phyloP scores from a whole-genome alignment of 331 rosid genomes.

The Ulmus americana region DNA sequence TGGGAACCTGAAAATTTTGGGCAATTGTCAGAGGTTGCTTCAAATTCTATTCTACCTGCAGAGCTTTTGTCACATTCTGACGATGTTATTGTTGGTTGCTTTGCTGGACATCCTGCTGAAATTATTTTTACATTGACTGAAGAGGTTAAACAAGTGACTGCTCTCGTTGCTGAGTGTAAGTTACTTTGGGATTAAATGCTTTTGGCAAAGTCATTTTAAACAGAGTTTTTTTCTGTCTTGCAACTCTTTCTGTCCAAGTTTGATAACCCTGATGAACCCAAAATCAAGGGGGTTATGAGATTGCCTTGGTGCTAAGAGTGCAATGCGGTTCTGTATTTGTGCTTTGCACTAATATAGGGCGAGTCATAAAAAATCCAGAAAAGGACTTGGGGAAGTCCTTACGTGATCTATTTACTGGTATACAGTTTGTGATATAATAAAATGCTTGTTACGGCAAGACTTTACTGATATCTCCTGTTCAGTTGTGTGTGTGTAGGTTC shows the following conservation, averaged over 20 bases:
- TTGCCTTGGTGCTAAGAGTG: neutral
- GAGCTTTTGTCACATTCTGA: constrained; percentile 44
- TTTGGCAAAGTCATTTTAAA: neutral
- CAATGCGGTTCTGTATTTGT: neutral
- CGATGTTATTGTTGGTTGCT: constrained; percentile 72
- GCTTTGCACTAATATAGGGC: too few relatives aligned
- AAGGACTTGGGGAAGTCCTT: neutral
- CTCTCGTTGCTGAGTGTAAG: constrained; percentile 77
- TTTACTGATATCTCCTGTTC: neutral
- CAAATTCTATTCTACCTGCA: constrained; percentile 27
- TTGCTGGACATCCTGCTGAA: constrained; percentile 89
- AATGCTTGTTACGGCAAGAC: neutral
- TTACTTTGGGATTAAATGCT: constrained; percentile 13
- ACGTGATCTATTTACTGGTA: neutral
- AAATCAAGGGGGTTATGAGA: neutral
- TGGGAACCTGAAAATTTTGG: constrained; percentile 79
- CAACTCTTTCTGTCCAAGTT: constrained; percentile 2
- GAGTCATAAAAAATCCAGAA: too few relatives aligned
- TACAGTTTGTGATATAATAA: constrained; percentile 1
- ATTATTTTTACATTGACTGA: constrained; percentile 61
- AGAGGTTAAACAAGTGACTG: constrained; percentile 62
- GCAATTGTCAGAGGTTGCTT: constrained; percentile 48
- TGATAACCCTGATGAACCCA: neutral
- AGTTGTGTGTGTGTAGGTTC: too few relatives aligned
- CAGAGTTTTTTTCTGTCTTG: neutral